Percentiles rank a stretch among this genome's conserved stretches.
phyloP scores from a whole-genome alignment of 1,284 basidiomycete species.

The Cystobasidium sp. region DNA sequence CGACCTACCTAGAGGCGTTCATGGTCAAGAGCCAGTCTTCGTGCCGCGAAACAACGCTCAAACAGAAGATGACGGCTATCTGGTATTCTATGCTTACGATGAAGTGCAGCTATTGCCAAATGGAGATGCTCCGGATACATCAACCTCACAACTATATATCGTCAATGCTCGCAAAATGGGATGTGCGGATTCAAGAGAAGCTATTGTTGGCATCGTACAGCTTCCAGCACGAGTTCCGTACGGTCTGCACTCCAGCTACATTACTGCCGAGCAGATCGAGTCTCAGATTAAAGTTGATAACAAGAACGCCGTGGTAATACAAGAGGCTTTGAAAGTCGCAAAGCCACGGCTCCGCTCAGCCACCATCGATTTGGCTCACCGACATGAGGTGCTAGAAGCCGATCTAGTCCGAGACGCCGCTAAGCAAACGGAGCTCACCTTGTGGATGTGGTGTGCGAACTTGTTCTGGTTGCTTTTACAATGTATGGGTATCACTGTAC shows the following conservation, averaged over 20 bases:
- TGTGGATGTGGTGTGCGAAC: constrained; percentile 28
- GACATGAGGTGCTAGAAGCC: constrained; percentile 17
- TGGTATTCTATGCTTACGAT: constrained; percentile 62
- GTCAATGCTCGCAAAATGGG: constrained; percentile 59
- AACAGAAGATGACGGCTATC: constrained; percentile 60
- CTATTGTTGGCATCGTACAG: constrained; percentile 59
- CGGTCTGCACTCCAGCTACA: constrained; percentile 32
- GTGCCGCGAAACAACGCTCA: constrained; percentile 54
- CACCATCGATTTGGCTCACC: constrained; percentile 12
- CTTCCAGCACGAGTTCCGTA: constrained; percentile 58
- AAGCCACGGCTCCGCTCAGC: constrained; percentile 7
- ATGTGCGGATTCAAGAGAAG: constrained; percentile 12
- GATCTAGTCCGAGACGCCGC: background rate
- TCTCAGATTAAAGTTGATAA: constrained; percentile 27
- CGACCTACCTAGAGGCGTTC: constrained; percentile 58
- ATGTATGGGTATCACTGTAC: background rate
- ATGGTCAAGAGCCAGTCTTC: constrained; percentile 60
- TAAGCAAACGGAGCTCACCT: background rate
- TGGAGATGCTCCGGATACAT: constrained; percentile 56
- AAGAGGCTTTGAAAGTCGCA: constrained; percentile 2
- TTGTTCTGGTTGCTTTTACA: constrained; percentile 23
- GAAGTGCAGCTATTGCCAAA: constrained; percentile 57
- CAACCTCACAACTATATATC: constrained; percentile 60
- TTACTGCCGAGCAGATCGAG: constrained; percentile 37
- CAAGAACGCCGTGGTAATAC: constrained; percentile 13